These are phyloP conservation scores for Kurtzmaniella quercitrusa DNA, from an alignment of 1,139 yeast genomes.

Conservation along the genomic window DNA sequence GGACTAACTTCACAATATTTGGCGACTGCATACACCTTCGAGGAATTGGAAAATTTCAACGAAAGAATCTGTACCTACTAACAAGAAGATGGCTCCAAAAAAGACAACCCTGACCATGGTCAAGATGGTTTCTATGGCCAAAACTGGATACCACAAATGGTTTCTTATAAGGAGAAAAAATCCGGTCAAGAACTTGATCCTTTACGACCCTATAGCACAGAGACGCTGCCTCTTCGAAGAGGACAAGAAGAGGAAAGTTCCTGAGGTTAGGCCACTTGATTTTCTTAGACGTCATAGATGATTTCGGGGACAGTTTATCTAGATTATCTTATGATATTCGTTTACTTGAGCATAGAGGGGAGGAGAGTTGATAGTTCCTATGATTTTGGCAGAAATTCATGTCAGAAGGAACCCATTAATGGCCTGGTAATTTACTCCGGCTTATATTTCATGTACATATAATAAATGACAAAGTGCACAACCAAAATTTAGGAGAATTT, in stretches of 20 bases:
- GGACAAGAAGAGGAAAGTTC: slow-evolving; percentile 75
- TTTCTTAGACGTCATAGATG: slow-evolving; percentile 48
- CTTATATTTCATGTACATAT: too few species aligned
- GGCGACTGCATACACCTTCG: too few species aligned
- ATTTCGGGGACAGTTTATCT: not conserved
- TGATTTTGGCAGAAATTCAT: too few species aligned
- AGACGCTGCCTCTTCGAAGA: slow-evolving; percentile 87
- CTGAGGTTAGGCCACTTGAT: slow-evolving; percentile 59
- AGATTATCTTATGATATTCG: not conserved
- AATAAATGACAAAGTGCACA: too few species aligned
- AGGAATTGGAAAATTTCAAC: not conserved
- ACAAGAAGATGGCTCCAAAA: slow-evolving; percentile 35
- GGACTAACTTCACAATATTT: too few species aligned
- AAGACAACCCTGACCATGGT: slow-evolving; percentile 46
- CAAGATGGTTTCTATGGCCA: slow-evolving; percentile 72
- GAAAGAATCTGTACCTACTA: not conserved
- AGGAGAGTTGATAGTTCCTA: too few species aligned
- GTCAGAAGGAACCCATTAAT: too few species aligned
- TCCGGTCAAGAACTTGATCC: slow-evolving; percentile 71
- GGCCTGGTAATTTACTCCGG: too few species aligned
- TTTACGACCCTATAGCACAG: slow-evolving; percentile 76
- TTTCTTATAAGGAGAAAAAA: slow-evolving; percentile 80
- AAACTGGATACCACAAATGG: slow-evolving; percentile 82
- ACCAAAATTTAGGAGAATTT: too few species aligned
- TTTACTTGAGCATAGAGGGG: not conserved